Base-by-base conservation (phyloP, 345 rosid species). In the Litchi chinensis region DNA sequence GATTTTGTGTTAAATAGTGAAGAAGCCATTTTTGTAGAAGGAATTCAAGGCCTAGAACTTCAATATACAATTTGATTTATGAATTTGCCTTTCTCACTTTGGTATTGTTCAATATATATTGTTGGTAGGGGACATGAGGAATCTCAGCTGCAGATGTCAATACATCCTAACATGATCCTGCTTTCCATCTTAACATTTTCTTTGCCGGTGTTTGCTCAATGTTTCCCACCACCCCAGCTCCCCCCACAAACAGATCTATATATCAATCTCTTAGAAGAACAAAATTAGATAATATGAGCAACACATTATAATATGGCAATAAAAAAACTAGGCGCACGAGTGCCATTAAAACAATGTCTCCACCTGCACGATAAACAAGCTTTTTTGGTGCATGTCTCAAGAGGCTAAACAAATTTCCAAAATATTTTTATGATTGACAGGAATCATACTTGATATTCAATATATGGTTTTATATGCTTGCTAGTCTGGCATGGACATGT, bases 11-110 rank as follows among this genome's bases (percentile, higher is more conserved):
- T 52, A 10, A 52, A 52, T 10, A 19, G 57, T 13, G 81, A 76
- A 19, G 83, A 44, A 19, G 82, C 78, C 90, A 88, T 85, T 81
- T 75, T 67, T 52, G 5, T 13, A 15, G 4, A 10, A 52, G 7
- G 44, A 41, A 41, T 41, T 41, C 8, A 5, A 41, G 44, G 44
- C 44, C 44, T 41, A 41, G 44, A 41, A 41, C 66, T 59, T 80
- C 24, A 68, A 8, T 43, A 48, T 19, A 54, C 48, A 74, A 71
- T 15, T 76, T 24, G 9, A 41, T 40, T 19, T 11, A 5, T 10
- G 4, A 24, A n/a, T n/a, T 67, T 75, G 52, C 37, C 11, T 41
- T 70, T 21, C 64, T 44, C 62, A 2, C 50, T 18, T 56, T 41
- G 37, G 37, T 32, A 32, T 32, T 56, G 37, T 39, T 6, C 62